These are phyloP conservation scores for Schizophyllum amplum DNA, from an alignment of 1,284 basidiomycete species.

Conservation along the genomic window DNA sequence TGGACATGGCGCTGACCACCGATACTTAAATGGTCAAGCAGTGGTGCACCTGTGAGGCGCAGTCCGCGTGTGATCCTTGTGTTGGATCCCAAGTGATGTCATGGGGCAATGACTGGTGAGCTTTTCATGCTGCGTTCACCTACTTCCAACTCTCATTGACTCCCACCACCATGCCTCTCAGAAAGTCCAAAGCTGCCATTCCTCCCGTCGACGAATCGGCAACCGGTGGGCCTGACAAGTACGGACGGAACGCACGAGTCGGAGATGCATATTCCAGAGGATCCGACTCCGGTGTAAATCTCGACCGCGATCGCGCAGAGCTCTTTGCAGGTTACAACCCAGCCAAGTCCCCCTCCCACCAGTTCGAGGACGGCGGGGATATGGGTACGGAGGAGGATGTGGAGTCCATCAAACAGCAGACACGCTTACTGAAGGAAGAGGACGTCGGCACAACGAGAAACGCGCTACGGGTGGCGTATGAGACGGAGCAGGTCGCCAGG, in stretches of 20 bases:
- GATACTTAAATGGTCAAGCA: too few relatives aligned
- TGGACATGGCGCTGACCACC: neutral
- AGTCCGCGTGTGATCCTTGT: neutral
- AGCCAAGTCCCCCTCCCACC: conserved; percentile 43
- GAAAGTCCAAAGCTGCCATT: conserved; percentile 17
- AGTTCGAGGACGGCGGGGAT: conserved; percentile 56
- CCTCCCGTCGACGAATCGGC: conserved; percentile 14
- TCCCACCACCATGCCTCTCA: conserved; percentile 13
- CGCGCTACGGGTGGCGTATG: conserved; percentile 84
- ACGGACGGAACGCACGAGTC: conserved; percentile 40
- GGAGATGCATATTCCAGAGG: conserved; percentile 57
- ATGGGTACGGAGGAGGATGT: conserved; percentile 75
- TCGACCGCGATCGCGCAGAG: conserved; percentile 65
- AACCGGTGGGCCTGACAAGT: conserved; percentile 30
- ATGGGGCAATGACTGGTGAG: neutral
- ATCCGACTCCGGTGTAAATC: conserved; percentile 24
- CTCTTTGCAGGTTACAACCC: conserved; percentile 67
- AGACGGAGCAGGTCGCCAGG: conserved; percentile 92
- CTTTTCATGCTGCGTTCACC: neutral
- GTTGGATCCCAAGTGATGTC: neutral
- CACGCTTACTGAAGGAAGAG: conserved; percentile 87
- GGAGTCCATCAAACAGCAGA: conserved; percentile 93
- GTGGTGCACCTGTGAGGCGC: neutral
- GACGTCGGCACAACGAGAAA: conserved; percentile 86
- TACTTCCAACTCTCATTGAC: conserved; percentile 28